Evolutionary conservation across 2,329 filamentous ascomycete genomes (phyloP).

Genomic region (Ascochyta viciae-villosae): DNA sequence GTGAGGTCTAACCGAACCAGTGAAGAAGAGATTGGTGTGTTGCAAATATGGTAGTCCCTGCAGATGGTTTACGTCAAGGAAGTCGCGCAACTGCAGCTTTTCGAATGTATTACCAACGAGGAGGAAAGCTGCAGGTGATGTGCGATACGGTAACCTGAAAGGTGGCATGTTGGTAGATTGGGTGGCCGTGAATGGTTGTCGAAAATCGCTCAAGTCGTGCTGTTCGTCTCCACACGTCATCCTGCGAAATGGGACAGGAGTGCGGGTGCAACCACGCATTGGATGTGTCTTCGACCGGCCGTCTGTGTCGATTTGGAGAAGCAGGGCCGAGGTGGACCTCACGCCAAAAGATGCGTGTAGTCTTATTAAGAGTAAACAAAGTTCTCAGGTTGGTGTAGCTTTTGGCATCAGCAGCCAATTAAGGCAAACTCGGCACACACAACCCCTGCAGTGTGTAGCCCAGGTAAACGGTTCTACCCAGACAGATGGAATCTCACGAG

Average conservation of each 20-base stretch:
- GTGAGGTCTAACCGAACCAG: neutral
- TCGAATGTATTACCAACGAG: neutral
- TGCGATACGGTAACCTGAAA: neutral
- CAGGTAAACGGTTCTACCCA: conserved; percentile 16
- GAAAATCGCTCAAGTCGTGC: conserved; percentile 15
- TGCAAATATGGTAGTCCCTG: neutral
- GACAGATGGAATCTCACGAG: conserved; percentile 2
- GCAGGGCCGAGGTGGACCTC: neutral
- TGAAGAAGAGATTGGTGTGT: neutral
- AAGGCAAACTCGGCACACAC: conserved; percentile 8
- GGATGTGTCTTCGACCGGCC: neutral
- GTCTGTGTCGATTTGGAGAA: neutral
- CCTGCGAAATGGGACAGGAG: neutral
- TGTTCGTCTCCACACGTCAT: conserved; percentile 8
- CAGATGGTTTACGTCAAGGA: conserved; percentile 6
- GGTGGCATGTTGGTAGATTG: neutral
- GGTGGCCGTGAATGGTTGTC: conserved; percentile 8
- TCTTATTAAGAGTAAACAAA: conserved; percentile 16
- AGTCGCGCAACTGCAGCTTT: neutral
- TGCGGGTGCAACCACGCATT: neutral
- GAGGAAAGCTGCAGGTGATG: conserved; percentile 1
- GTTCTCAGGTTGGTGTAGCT: conserved; percentile 16
- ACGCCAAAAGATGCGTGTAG: conserved; percentile 7
- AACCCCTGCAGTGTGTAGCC: conserved; percentile 16
- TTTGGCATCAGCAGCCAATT: conserved; percentile 10